Evolutionary conservation across 192 early-diverging fungal genomes (phyloP).

Genomic region (Linderina pennispora): DNA sequence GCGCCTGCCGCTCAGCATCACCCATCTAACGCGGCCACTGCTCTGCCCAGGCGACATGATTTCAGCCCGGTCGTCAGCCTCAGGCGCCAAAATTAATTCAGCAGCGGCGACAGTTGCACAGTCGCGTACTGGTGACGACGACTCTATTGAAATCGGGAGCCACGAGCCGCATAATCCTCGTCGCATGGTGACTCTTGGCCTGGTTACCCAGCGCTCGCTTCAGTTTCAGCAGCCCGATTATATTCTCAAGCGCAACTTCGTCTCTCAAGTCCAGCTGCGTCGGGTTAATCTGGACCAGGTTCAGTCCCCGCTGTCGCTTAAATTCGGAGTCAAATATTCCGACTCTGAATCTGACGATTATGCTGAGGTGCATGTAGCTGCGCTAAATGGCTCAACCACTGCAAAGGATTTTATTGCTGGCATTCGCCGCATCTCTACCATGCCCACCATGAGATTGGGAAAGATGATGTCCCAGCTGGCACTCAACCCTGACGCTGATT

Average conservation of each 20-base stretch:
- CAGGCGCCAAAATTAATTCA: background rate
- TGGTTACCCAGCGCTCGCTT: slow-evolving; percentile 7
- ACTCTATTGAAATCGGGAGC: no score
- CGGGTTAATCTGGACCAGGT: slow-evolving; percentile 2
- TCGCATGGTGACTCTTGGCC: background rate
- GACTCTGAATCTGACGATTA: background rate
- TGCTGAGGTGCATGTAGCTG: background rate
- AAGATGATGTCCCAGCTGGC: no score
- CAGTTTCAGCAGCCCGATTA: slow-evolving; percentile 13
- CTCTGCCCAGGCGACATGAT: slow-evolving; percentile 31
- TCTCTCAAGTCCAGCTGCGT: slow-evolving; percentile 6
- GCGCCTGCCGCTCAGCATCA: slow-evolving; percentile 30
- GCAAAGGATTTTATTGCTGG: slow-evolving; percentile 2
- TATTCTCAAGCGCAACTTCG: slow-evolving; percentile 15
- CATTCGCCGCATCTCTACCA: slow-evolving; percentile 26
- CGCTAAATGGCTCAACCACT: background rate
- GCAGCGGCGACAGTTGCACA: background rate
- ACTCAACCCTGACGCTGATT: background rate
- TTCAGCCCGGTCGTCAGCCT: background rate
- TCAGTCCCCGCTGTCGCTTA: slow-evolving; percentile 4
- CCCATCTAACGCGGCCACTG: slow-evolving; percentile 18
- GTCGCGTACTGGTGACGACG: no score
- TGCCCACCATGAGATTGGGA: slow-evolving; percentile 10
- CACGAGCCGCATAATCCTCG: no score
- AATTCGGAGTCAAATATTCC: slow-evolving; percentile 1